Conservation (phyloP, 2,329 filamentous ascomycete genomes). For the Thielaviopsis ethacetica region DNA sequence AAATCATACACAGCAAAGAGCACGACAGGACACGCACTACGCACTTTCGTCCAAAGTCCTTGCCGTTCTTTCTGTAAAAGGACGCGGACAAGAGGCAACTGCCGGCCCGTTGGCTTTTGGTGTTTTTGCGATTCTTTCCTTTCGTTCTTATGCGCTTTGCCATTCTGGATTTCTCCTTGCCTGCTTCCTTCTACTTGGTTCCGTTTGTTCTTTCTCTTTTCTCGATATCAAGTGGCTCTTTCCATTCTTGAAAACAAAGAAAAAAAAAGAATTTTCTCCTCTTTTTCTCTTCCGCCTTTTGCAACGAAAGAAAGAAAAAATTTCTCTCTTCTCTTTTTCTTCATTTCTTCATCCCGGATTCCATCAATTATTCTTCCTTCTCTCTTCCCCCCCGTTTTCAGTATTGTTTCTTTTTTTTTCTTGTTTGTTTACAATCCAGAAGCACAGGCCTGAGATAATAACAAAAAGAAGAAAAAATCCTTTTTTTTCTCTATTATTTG, state of each 20-base stretch:
- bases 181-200: not conserved
- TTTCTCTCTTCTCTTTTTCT: not conserved
- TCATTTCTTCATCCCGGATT: not conserved
- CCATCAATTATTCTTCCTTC: not conserved
- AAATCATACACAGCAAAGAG: too few relatives aligned
- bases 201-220: not conserved
- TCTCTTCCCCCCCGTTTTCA: not conserved
- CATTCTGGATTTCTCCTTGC: too few relatives aligned
- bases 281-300: not conserved
- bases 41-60: too few relatives aligned
- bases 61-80: too few relatives aligned
- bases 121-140: too few relatives aligned
- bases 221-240: not conserved
- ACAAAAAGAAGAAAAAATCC: not conserved
- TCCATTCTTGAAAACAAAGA: too few relatives aligned
- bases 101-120: not conserved
- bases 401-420: not conserved
- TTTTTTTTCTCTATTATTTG: not conserved
- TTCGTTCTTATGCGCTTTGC: too few relatives aligned
- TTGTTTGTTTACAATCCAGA: too few relatives aligned
- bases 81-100: slow-evolving; percentile 1
- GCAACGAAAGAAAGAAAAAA: not conserved
- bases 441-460: too few relatives aligned
- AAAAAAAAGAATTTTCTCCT: too few relatives aligned
- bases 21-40: too few relatives aligned